Percentiles rank a stretch among this genome's conserved stretches.
phyloP scores from a whole-genome alignment of 2,329 filamentous ascomycete species.

The Botrytis cinerea region DNA sequence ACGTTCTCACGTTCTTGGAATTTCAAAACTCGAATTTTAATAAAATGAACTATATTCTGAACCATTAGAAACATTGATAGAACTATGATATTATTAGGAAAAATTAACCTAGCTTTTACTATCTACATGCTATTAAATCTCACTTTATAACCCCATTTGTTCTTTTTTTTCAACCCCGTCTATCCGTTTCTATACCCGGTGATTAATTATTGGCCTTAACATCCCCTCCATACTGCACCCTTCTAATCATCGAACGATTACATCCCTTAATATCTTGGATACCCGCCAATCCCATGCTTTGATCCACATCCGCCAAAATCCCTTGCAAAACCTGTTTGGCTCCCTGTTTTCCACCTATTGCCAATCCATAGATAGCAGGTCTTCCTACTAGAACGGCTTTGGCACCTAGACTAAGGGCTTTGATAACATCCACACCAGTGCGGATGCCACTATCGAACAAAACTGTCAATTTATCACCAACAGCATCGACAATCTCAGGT shows the following conservation, averaged over 20 bases:
- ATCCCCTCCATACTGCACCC: conserved; percentile 35
- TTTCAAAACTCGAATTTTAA: background rate
- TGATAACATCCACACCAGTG: conserved; percentile 58
- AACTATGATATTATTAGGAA: background rate
- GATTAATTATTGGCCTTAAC: conserved; percentile 35
- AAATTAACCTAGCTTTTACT: background rate
- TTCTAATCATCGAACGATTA: conserved; percentile 34
- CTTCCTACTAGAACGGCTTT: conserved; percentile 59
- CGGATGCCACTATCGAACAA: conserved; percentile 62
- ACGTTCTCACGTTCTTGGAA: background rate
- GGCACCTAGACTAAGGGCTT: conserved; percentile 56
- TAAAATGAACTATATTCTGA: background rate
- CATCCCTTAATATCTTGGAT: conserved; percentile 42
- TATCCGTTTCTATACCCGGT: background rate
- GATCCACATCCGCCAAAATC: conserved; percentile 55
- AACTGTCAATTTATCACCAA: conserved; percentile 59
- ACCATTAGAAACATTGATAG: background rate
- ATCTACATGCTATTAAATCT: background rate
- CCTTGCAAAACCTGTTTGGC: conserved; percentile 54
- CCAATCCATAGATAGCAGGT: conserved; percentile 60
- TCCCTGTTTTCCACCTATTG: conserved; percentile 54
- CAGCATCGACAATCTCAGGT: conserved; percentile 61
- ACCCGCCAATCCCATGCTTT: conserved; percentile 57
- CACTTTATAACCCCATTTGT: fast-evolving
- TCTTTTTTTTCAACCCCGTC: fast-evolving